Evolutionary conservation across 2,329 filamentous ascomycete species (phyloP), one percentile per base, ranked within the genome.

Genomic region (Botryotinia convoluta): DNA sequence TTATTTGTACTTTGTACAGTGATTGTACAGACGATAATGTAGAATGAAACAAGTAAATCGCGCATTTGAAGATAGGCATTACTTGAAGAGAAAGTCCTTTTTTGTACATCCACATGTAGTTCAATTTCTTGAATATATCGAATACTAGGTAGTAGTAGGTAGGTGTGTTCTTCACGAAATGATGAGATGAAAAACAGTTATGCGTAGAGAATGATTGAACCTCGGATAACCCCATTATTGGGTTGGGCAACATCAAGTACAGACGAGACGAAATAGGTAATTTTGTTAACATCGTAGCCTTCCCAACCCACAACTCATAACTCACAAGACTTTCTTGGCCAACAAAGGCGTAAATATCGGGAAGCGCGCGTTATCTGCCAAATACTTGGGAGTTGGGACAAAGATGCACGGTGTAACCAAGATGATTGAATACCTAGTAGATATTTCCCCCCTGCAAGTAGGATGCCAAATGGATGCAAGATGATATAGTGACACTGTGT

Each of bases 341-440:
- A n/a, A 68, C 64, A 39, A 57, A 35, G 65, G 39, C 45, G 22
- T 37, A 69, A 48, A 54, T 39, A 42, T n/a, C 35, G 68, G 68
- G 45, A 70, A 42, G 54, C 68, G 68, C 68, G 68, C 68, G 68
- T 70, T 70, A 70, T 70, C 54, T 60, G 54, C n/a, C 20, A 61
- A 26, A 35, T 70, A 44, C 44, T 70, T 60, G 51, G 42, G 42
- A 39, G 14, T 51, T 51, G 48, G 12, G 26, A n/a, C 26, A 57
- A 8, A 29, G n/a, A 57, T 57, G 51, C 51, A 57, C 51, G 14
- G n/a, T 29, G n/a, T 57, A 57, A 29, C 51, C 51, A 57, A n/a
- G 51, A 29, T 29, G 51, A n/a, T 29, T 29, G 65, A 42, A 62
- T 8, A 42, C 35, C 10, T 29, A 26, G 35, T n/a, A 18, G 22